These are phyloP conservation scores for Nakazawaea anatomiae DNA, from an alignment of 805 yeast genomes.

Conservation along the genomic window DNA sequence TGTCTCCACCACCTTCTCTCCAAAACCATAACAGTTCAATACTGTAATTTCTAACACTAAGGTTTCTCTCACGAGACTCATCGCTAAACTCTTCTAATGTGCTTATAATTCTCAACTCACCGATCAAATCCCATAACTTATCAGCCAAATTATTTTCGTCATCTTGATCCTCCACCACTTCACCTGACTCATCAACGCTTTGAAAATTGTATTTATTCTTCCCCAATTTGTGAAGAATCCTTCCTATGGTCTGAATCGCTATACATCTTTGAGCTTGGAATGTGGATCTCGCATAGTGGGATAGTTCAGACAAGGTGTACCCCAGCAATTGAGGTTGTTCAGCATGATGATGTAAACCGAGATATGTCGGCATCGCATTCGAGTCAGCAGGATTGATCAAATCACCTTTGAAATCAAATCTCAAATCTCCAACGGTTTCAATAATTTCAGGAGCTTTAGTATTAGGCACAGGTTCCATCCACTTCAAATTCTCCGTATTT, in stretches of 20 bases:
- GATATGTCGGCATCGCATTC: conserved; percentile 39
- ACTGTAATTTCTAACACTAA: conserved; percentile 78
- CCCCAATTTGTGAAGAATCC: conserved; percentile 79
- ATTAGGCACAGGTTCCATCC: conserved; percentile 78
- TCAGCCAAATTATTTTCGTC: conserved; percentile 38
- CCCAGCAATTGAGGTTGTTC: conserved; percentile 89
- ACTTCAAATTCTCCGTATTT: conserved; percentile 74
- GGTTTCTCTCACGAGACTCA: conserved; percentile 52
- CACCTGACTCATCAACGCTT: conserved; percentile 25
- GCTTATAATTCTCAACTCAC: conserved; percentile 56
- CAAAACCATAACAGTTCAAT: conserved; percentile 89
- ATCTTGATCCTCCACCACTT: conserved; percentile 20
- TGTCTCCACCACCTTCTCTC: conserved; percentile 49
- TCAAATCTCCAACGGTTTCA: conserved; percentile 56
- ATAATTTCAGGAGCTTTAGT: conserved; percentile 25
- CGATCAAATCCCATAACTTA: conserved; percentile 67
- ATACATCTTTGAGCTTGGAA: conserved; percentile 82
- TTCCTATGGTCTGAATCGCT: conserved; percentile 81
- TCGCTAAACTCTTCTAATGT: conserved; percentile 63
- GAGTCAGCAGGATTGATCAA: conserved; percentile 44
- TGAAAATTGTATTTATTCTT: conserved; percentile 40
- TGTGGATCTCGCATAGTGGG: conserved; percentile 71
- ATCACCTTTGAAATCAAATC: conserved; percentile 87
- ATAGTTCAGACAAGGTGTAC: conserved; percentile 78
- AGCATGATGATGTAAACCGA: conserved; percentile 89